Conservation (phyloP, 2,329 filamentous ascomycete species). For the Pestalotiopsis sp. region DNA sequence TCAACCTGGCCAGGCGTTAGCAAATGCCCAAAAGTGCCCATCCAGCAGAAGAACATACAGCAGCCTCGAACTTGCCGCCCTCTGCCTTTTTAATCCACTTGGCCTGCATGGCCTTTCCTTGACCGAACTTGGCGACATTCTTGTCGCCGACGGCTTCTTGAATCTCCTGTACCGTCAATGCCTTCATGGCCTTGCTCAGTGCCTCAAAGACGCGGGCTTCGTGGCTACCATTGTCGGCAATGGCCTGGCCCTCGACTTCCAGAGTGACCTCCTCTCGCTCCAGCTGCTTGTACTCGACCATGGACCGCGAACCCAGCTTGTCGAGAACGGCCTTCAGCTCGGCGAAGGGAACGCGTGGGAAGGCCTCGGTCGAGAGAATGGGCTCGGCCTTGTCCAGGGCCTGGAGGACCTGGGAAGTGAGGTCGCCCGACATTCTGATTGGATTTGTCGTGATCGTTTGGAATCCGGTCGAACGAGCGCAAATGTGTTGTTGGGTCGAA, state of each 20-base stretch:
- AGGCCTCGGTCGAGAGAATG: slow-evolving; percentile 69
- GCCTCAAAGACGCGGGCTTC: slow-evolving; percentile 83
- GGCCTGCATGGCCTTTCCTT: slow-evolving; percentile 89
- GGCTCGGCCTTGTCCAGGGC: slow-evolving; percentile 65
- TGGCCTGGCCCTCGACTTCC: slow-evolving; percentile 73
- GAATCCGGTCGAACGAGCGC: not conserved
- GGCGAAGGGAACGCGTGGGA: slow-evolving; percentile 66
- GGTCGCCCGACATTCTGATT: slow-evolving; percentile 56
- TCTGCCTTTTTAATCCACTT: slow-evolving; percentile 70
- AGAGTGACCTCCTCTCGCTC: slow-evolving; percentile 78
- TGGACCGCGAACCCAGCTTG: slow-evolving; percentile 78
- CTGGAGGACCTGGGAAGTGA: slow-evolving; percentile 67
- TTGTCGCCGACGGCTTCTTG: slow-evolving; percentile 72
- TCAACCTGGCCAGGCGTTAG: slow-evolving; percentile 51
- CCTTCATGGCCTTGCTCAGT: slow-evolving; percentile 71
- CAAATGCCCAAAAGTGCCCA: not conserved
- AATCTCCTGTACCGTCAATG: slow-evolving; percentile 77
- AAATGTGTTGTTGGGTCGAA: not conserved
- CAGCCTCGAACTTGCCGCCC: slow-evolving; percentile 55
- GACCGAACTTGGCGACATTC: slow-evolving; percentile 78
- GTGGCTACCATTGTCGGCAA: slow-evolving; percentile 76
- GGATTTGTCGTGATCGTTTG: not conserved
- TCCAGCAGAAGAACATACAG: slow-evolving; percentile 18
- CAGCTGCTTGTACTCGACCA: slow-evolving; percentile 83
- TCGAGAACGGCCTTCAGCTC: slow-evolving; percentile 87